These are phyloP conservation scores for Ceratobasidium theobromae DNA, from an alignment of 1,284 basidiomycete species.

Conservation along the genomic window DNA sequence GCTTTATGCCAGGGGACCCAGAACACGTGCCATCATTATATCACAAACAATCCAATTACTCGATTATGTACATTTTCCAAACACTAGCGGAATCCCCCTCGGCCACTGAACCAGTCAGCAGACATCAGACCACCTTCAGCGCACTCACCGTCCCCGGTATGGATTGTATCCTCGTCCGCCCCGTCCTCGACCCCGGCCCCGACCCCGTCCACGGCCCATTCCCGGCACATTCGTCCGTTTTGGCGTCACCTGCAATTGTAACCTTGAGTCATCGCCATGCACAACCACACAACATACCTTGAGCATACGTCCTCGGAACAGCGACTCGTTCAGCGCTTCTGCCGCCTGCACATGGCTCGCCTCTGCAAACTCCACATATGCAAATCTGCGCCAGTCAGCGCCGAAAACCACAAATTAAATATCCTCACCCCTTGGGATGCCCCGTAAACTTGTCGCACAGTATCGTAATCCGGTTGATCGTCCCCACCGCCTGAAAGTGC, in stretches of 20 bases:
- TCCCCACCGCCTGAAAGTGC: conserved; percentile 97
- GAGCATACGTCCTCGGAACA: conserved; percentile 91
- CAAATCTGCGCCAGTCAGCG: conserved; percentile 64
- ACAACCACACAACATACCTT: conserved; percentile 59
- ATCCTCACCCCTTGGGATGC: conserved; percentile 96
- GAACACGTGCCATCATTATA: background rate
- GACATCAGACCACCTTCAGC: conserved; percentile 37
- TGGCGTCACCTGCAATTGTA: conserved; percentile 67
- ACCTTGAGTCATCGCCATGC: background rate
- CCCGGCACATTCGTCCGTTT: conserved; percentile 92
- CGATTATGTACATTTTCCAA: no score
- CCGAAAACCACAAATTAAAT: background rate
- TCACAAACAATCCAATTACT: conserved; percentile 24
- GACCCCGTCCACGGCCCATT: conserved; percentile 66
- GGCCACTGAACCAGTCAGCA: background rate
- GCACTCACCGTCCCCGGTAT: conserved; percentile 78
- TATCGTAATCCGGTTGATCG: conserved; percentile 98
- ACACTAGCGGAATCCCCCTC: conserved; percentile 10
- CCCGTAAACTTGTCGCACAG: conserved; percentile 99
- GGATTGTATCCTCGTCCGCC: conserved; percentile 75
- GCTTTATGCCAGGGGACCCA: no score
- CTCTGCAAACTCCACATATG: conserved; percentile 98
- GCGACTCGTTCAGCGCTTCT: conserved; percentile 90
- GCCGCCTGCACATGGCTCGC: conserved; percentile 92
- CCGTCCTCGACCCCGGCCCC: conserved; percentile 60